Conservation (phyloP, 805 yeast genomes). For the Cyberlindnera mississippiensis region DNA sequence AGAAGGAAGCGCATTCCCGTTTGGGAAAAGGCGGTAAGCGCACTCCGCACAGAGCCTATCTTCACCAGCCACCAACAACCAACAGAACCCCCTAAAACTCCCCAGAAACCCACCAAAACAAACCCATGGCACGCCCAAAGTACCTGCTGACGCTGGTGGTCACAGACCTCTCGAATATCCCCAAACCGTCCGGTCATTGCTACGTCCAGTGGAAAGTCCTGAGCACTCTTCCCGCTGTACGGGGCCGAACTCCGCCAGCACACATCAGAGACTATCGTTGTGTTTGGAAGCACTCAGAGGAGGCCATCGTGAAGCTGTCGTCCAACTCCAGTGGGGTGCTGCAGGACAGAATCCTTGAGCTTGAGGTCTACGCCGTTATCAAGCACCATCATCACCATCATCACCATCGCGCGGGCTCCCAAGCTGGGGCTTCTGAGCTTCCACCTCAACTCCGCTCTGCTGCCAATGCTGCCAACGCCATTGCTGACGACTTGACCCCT, state of each 20-base stretch:
- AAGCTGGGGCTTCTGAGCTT: constrained; percentile 4
- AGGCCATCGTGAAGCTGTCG: constrained; percentile 37
- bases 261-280: constrained; percentile 50
- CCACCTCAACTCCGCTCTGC: constrained; percentile 4
- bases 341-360: constrained; percentile 32
- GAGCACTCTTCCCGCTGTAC: constrained; percentile 43
- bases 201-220: constrained; percentile 59
- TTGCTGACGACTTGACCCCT: constrained; percentile 8
- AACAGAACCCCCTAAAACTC: background rate
- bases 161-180: constrained; percentile 76
- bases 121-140: constrained; percentile 40
- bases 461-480: constrained; percentile 3
- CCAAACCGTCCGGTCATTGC: constrained; percentile 69
- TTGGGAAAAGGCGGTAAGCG: background rate
- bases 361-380: constrained; percentile 43
- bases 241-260: constrained; percentile 42
- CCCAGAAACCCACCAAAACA: background rate
- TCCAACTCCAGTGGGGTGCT: constrained; percentile 34
- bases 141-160: constrained; percentile 58
- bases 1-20: no score
- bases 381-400: constrained; percentile 19
- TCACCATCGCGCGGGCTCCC: constrained; percentile 11
- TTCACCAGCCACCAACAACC: background rate
- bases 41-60: background rate
- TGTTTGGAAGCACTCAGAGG: constrained; percentile 40